Base-by-base conservation (phyloP, 352 stramenopile genomes). In the Albugo candida region DNA sequence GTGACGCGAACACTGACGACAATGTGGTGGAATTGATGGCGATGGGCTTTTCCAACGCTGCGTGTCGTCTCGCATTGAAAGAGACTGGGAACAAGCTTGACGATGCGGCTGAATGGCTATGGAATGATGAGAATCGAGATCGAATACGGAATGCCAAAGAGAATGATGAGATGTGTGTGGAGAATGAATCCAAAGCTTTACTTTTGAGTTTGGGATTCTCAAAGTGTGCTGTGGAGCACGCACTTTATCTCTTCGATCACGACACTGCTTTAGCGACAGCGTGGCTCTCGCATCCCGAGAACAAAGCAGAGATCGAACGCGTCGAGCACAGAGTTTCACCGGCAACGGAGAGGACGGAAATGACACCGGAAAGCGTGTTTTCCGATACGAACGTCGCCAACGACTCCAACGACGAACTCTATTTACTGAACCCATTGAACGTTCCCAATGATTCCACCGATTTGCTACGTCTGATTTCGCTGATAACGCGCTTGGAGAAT, bases 351-450 rank as follows among this genome's bases (percentile, higher is more conserved):
- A 31, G 24, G 24, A 31, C 3, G 24, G 8, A 31, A 8, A 31
- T 10, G 24, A 31, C 3, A 3, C 24, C 24, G 8, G 8, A 31
- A 3, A 31, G 24, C 24, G 24, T 10, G 24, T 8, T 10, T 8
- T 10, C 59, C 21, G 79, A 72, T 17, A 59, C 65, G 0, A 50
- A 79, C 13, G 65, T 83, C 31, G 51, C 87, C 53, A 59, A 69
- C 21, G 74, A 79, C 56, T 63, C 83, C 50, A 53, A 52, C 1
- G 56, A 73, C 4, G 72, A 64, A 13, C 64, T 96, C 16, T 96
- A 92, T 41, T 68, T 98, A 19, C 61, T 99, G 14, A 98, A 97
- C 49, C 64, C 96, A 41, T 59, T 97, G 5, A 83, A 93, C 46
- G 85, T 80, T 31, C 67, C 72, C 59, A 36, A 45, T 14, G 43